Evolutionary conservation across 73 alveolate genomes (phyloP).

Genomic region (Blepharisma japonicum): DNA sequence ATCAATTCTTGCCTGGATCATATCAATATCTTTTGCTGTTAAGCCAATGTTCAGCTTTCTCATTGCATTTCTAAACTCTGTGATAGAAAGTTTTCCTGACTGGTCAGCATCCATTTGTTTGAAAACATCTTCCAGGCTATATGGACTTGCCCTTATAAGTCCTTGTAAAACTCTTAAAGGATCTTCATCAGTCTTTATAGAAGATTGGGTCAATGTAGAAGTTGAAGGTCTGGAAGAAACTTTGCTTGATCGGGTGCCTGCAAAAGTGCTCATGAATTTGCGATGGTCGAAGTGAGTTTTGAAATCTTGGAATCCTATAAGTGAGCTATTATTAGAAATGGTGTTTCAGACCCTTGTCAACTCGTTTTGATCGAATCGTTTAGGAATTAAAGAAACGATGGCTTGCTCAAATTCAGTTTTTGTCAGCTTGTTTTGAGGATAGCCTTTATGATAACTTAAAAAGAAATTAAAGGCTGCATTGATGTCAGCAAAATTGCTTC

Average conservation of each 20-base stretch:
- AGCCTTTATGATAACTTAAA: conserved; percentile 32
- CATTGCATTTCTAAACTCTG: conserved; percentile 83
- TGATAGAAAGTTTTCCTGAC: conserved; percentile 57
- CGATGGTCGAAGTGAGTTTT: not conserved
- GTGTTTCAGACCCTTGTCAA: conserved; percentile 49
- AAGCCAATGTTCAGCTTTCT: conserved; percentile 70
- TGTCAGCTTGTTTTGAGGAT: conserved; percentile 31
- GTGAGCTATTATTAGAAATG: conserved; percentile 44
- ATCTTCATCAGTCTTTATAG: not conserved
- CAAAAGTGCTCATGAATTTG: conserved; percentile 8
- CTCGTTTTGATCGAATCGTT: conserved; percentile 59
- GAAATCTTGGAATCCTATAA: conserved; percentile 24
- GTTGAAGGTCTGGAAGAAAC: not conserved
- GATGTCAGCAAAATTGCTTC: conserved; percentile 53
- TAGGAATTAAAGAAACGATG: conserved; percentile 50
- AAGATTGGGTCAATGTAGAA: not conserved
- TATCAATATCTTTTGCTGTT: conserved; percentile 70
- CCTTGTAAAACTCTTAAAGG: conserved; percentile 45
- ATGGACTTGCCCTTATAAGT: conserved; percentile 47
- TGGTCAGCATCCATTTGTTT: conserved; percentile 64
- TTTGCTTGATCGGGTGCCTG: not conserved
- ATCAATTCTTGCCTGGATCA: conserved; percentile 56
- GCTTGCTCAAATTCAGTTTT: conserved; percentile 54
- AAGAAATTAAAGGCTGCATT: conserved; percentile 73
- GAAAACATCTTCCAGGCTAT: conserved; percentile 51